phyloP scores from a whole-genome alignment of 805 yeast species.

The Lipomyces kockii region DNA sequence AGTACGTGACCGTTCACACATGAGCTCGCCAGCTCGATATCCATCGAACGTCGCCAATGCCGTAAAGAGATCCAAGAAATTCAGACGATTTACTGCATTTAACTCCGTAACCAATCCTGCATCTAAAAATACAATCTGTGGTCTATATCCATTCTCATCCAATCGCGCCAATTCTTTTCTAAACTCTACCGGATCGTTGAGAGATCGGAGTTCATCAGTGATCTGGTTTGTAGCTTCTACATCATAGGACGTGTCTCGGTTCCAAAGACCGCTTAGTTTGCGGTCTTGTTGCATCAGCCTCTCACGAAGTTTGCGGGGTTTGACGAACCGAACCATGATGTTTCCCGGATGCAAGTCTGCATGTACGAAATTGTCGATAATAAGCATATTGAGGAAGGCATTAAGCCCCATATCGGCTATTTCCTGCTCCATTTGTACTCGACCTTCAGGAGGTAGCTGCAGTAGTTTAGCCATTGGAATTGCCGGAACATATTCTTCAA shows the following conservation, averaged over 20 bases:
- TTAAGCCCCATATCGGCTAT: conserved; percentile 84
- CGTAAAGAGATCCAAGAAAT: conserved; percentile 86
- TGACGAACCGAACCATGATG: conserved; percentile 74
- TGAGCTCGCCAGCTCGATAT: conserved; percentile 88
- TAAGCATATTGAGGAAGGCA: conserved; percentile 89
- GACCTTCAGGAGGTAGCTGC: conserved; percentile 46
- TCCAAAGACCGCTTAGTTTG: conserved; percentile 18
- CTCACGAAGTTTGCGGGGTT: conserved; percentile 37
- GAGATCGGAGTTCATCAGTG: conserved; percentile 38
- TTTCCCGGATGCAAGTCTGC: conserved; percentile 98
- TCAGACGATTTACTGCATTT: conserved; percentile 72
- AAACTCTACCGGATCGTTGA: conserved; percentile 34
- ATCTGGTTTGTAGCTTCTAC: conserved; percentile 39
- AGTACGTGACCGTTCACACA: conserved; percentile 92
- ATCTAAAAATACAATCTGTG: conserved; percentile 89
- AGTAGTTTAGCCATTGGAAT: conserved; percentile 78
- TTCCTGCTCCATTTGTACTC: conserved; percentile 50
- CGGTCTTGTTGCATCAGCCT: conserved; percentile 2
- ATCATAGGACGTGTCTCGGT: conserved; percentile 31
- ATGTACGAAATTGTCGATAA: conserved; percentile 91
- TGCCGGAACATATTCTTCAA: conserved; percentile 86
- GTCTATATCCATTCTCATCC: conserved; percentile 65
- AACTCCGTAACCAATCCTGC: conserved; percentile 93
- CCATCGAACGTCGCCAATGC: conserved; percentile 93
- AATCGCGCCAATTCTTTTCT: conserved; percentile 50